Evolutionary conservation across 768 basidiomycete genomes (phyloP).

Genomic region (Collybia mongolica): DNA sequence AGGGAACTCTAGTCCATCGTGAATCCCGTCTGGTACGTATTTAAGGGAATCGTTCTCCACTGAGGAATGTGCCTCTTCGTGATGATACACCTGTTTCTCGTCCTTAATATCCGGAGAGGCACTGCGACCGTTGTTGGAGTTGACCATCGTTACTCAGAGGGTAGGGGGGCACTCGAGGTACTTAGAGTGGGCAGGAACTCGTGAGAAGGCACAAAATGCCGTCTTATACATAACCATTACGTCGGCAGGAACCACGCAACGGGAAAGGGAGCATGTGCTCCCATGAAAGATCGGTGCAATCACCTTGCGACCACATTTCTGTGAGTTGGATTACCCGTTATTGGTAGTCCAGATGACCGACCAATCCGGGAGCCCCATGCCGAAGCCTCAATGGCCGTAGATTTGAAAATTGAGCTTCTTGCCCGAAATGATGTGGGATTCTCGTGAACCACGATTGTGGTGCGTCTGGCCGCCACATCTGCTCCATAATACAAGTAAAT

Average conservation of each 20-base stretch:
- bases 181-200: background rate
- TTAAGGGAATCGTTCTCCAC: background rate
- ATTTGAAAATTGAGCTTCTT: no score
- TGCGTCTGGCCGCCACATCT: no score
- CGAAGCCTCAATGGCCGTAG: no score
- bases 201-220: background rate
- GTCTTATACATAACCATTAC: background rate
- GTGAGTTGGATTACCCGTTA: no score
- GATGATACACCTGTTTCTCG: background rate
- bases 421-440: no score
- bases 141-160: background rate
- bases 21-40: conserved; percentile 25
- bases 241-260: background rate
- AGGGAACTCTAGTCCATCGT: conserved; percentile 61
- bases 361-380: no score
- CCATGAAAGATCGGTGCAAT: no score
- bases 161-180: background rate
- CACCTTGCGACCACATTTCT: no score
- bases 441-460: no score
- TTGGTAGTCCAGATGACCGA: no score
- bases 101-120: background rate
- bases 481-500: no score
- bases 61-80: background rate
- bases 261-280: background rate
- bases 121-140: background rate